Evolutionary conservation across 2,329 filamentous ascomycete species (phyloP), one percentile per base, ranked within the genome.

Genomic region (Phoma sp.): DNA sequence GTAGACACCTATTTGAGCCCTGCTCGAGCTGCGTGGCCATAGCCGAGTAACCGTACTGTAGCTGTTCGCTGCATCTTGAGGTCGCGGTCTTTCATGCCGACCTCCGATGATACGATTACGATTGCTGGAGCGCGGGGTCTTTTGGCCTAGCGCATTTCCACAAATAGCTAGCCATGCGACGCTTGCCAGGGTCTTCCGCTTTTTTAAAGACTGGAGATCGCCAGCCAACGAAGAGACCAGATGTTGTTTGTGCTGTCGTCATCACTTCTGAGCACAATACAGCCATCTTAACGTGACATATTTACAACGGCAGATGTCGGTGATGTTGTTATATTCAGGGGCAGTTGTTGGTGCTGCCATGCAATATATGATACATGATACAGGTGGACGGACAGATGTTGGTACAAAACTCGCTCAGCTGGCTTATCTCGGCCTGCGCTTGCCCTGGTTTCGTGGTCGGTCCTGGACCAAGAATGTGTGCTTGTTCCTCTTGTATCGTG

Each of bases 381-480:
- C n/a, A n/a, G 47, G 56, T 48, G 38, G 46, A 54, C 42, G 53
- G 38, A 61, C 43, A 62, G 32, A 54, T 60, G 45, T 47, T 60
- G 42, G 39, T 64, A 64, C 53, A 64, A 42, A 46, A 50, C 52
- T 50, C 26, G 33, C 15, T 47, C 42, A 25, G 15, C 37, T 47
- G 33, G 28, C 33, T 55, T 69, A 74, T 61, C 65, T 73, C 33
- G 72, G 64, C 66, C 83, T 80, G 71, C 93, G 86, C 82, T 93
- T 96, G 77, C 93, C 93, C 78, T 96, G 89, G 80, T 97, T 98
- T 69, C 95, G 88, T 51, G 85, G 84, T 68, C 93, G 86, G 56
- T 92, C 85, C 60, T 89, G 85, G 40, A 98, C 92, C 60, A 99
- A 90, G 80, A 89, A 93, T 74, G 90, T 95, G 82, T 98, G 97